These are phyloP conservation scores for Trichosanthes cucumerina DNA, from an alignment of 306 rosid genomes.

Conservation along the genomic window DNA sequence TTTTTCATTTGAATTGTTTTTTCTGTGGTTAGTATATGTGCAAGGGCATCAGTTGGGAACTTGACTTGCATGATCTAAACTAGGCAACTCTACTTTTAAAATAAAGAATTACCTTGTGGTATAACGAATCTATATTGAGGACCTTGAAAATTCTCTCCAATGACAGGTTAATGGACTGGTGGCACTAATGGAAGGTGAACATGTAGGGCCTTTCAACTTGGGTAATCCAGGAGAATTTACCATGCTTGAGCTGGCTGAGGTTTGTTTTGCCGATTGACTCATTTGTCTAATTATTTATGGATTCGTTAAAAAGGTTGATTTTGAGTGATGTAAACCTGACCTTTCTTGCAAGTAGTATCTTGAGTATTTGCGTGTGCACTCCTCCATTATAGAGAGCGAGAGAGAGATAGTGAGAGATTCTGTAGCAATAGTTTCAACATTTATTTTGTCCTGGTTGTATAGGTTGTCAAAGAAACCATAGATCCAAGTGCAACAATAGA, in stretches of 20 bases:
- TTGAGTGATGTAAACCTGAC: background rate
- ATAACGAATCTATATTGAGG: background rate
- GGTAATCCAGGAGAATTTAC: conserved; percentile 99
- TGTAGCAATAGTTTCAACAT: background rate
- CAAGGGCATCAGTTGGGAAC: background rate
- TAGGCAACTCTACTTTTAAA: background rate
- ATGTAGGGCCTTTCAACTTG: conserved; percentile 87
- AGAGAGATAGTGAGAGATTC: background rate
- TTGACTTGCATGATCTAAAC: background rate
- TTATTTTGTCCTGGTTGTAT: background rate
- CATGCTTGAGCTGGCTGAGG: conserved; percentile 95
- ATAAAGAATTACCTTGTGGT: background rate
- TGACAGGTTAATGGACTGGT: conserved; percentile 76
- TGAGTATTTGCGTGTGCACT: background rate
- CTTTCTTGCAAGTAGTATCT: background rate
- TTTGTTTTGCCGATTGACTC: conserved; percentile 17
- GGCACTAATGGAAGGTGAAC: conserved; percentile 88
- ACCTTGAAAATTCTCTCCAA: background rate
- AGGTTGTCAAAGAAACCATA: conserved; percentile 94
- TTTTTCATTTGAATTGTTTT: background rate
- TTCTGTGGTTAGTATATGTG: background rate
- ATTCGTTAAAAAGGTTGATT: background rate
- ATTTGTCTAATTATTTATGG: background rate
- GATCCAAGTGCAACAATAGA: conserved; percentile 91
- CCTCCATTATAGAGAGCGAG: background rate